Evolutionary conservation across 2,329 filamentous ascomycete genomes (phyloP), one percentile per base, ranked within the genome.

Genomic region (Fusarium sp.): DNA sequence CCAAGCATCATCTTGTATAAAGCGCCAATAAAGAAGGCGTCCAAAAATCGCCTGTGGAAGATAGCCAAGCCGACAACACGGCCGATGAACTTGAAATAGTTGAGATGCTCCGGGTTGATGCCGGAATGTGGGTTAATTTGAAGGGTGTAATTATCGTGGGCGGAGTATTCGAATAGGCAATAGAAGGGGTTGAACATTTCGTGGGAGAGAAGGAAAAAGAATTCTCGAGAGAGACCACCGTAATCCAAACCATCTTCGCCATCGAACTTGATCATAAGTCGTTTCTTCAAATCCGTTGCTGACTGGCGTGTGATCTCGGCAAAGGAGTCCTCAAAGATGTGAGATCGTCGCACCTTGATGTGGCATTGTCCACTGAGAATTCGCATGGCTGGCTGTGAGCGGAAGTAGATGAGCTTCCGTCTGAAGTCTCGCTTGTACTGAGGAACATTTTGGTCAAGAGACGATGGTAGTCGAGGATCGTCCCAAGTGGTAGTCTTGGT

Each of bases 161-260:
- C 96, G 33, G 96, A 98, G 84, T 99, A 99, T 85, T 99, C 96
- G 87, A 99, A 99, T 61, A 99, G 88, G 83, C 96, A 99, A 87
- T 99, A 99, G 86, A 99, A 99, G 38, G 96, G 96, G 83, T 99
- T 99, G 87, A 99, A 99, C 96, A 99, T 99, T 87, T 99, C 96
- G 85, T 99, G 96, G 22, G 96, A 98, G 63, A 99, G 90, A 45
- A 99, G 87, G 91, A 99, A 99, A 88, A 99, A 99, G 87, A 99
- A 99, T 84, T 99, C 96, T 89, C 95, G 90, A 41, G 96, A 99
- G 63, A 99, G 89, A 88, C 96, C 96, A 83, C 96, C 96, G 80
- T 99, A 99, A 84, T 99, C 96, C 70, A 99, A 86, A 84, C 96
- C 96, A 79, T 99, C 96, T 85, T 99, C 96, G 55, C 96, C 96